phyloP scores from a whole-genome alignment of 129 eudicot genomes.

The Tanacetum coccineum region DNA sequence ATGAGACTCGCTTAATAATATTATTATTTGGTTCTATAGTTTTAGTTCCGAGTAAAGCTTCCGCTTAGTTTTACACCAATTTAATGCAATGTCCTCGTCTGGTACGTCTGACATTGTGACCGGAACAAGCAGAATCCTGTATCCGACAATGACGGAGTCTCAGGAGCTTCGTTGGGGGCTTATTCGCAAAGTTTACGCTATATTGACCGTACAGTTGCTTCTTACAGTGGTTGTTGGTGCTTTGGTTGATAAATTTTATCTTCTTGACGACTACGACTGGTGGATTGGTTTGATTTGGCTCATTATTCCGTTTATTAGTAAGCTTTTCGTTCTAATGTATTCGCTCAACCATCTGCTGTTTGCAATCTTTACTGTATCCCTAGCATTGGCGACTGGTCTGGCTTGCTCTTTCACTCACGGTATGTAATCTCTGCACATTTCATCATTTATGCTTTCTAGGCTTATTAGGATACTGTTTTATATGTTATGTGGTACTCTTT shows the following conservation, averaged over 20 bases:
- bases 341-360: constrained; percentile 59
- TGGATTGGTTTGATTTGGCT: constrained; percentile 54
- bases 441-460: too few species aligned
- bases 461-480: too few species aligned
- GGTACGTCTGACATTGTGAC: constrained; percentile 13
- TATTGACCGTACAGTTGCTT: constrained; percentile 57
- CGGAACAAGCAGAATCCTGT: constrained; percentile 38
- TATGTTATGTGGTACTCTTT: too few species aligned
- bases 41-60: too few species aligned
- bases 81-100: too few species aligned
- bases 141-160: constrained; percentile 66
- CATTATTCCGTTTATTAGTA: constrained; percentile 66
- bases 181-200: constrained; percentile 67
- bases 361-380: constrained; percentile 58
- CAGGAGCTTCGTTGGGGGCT: constrained; percentile 84
- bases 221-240: constrained; percentile 75
- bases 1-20: too few species aligned
- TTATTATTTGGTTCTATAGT: too few species aligned
- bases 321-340: neutral
- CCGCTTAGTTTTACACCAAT: too few species aligned
- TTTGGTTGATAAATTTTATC: constrained; percentile 48
- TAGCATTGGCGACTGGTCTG: constrained; percentile 60
- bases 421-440: constrained; percentile 22
- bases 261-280: constrained; percentile 55
- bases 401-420: constrained; percentile 78